phyloP scores from a whole-genome alignment of 805 yeast genomes.

The Hermanozyma aechmeae region DNA sequence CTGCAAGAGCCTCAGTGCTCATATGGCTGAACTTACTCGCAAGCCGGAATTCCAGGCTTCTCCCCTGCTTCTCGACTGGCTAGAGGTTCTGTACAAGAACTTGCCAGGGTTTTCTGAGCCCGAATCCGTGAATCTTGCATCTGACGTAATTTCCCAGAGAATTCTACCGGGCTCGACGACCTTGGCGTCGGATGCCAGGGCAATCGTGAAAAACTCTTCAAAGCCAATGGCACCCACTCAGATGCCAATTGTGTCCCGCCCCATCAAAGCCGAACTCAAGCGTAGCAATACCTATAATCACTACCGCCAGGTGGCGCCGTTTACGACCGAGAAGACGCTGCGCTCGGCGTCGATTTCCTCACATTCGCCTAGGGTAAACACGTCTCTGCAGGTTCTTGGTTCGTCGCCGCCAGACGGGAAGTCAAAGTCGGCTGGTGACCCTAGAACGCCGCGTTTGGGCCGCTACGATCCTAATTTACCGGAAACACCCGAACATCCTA shows the following conservation, averaged over 20 bases:
- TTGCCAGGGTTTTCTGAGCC: constrained; percentile 18
- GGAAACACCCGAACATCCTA: too few relatives aligned
- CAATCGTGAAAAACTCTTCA: constrained; percentile 1
- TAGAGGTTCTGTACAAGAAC: constrained; percentile 14
- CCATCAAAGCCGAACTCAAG: too few relatives aligned
- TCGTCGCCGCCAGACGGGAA: too few relatives aligned
- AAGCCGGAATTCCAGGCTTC: constrained; percentile 19
- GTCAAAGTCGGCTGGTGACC: too few relatives aligned
- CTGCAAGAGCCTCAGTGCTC: constrained; percentile 31
- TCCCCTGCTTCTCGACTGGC: constrained; percentile 19
- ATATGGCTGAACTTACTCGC: constrained; percentile 24
- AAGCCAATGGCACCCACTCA: not conserved
- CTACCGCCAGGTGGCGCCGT: constrained; percentile 23
- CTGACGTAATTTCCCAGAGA: constrained; percentile 7
- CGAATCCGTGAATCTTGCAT: constrained; percentile 5
- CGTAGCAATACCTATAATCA: constrained; percentile 20
- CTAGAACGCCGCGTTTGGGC: too few relatives aligned
- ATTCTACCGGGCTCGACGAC: constrained; percentile 10
- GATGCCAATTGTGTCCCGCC: too few relatives aligned
- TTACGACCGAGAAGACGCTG: too few relatives aligned
- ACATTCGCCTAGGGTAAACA: too few relatives aligned
- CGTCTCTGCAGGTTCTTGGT: too few relatives aligned
- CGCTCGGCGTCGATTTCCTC: too few relatives aligned
- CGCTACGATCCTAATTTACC: too few relatives aligned
- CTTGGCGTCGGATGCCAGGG: constrained; percentile 5